phyloP scores from a whole-genome alignment of 2,329 filamentous ascomycete genomes.

The Sphaerulina musiva region DNA sequence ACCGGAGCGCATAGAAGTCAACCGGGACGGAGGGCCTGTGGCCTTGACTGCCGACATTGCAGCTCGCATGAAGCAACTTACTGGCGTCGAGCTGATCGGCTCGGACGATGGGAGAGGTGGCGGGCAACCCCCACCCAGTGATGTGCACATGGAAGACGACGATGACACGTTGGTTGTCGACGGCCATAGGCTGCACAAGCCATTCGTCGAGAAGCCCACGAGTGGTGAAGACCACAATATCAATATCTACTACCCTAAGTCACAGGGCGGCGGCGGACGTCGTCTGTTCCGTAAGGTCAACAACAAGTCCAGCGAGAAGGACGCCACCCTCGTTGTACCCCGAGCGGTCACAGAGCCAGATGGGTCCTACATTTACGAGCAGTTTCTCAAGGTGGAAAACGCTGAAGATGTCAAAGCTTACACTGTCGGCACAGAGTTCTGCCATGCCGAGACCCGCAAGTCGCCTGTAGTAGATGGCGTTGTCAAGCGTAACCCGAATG shows the following conservation, averaged over 20 bases:
- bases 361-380: constrained; percentile 91
- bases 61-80: constrained; percentile 71
- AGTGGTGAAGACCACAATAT: constrained; percentile 99
- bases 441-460: constrained; percentile 94
- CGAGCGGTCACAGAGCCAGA: constrained; percentile 72
- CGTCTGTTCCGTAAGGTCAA: constrained; percentile 95
- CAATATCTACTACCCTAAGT: constrained; percentile 89
- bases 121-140: constrained; percentile 51
- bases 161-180: constrained; percentile 85
- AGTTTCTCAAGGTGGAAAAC: constrained; percentile 94
- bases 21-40: constrained; percentile 79
- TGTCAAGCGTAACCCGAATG: constrained; percentile 91
- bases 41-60: constrained; percentile 73
- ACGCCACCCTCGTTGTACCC: constrained; percentile 68
- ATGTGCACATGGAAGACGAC: constrained; percentile 81
- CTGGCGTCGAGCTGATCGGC: constrained; percentile 68
- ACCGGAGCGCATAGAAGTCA: constrained; percentile 82
- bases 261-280: constrained; percentile 78
- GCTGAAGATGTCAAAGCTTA: constrained; percentile 98
- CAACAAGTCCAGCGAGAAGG: constrained; percentile 96
- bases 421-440: constrained; percentile 86
- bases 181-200: constrained; percentile 73
- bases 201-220: constrained; percentile 97
- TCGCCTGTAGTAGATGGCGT: constrained; percentile 95
- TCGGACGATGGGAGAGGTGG: constrained; percentile 61